Conservation (phyloP, 2,329 filamentous ascomycete species). For the Fusarium robinianum region DNA sequence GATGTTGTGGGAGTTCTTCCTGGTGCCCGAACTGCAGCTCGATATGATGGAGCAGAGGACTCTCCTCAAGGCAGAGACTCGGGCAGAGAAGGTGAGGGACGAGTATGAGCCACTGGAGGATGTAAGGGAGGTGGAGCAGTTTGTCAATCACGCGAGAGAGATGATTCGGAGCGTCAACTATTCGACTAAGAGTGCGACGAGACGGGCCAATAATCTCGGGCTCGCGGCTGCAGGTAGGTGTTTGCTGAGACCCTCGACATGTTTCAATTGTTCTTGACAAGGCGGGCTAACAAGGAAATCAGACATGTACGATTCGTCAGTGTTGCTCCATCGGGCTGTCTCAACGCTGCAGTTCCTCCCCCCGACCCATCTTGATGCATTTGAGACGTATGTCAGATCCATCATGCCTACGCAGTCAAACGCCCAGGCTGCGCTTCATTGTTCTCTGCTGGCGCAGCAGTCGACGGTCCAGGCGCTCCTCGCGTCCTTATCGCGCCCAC, state of each 20-base stretch:
- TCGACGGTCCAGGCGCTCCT: conserved; percentile 83
- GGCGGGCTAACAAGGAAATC: conserved; percentile 36
- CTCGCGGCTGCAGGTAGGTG: conserved; percentile 63
- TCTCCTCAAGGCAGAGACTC: conserved; percentile 80
- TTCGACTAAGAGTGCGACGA: conserved; percentile 79
- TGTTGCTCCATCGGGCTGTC: conserved; percentile 57
- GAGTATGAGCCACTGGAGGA: conserved; percentile 86
- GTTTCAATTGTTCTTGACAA: conserved; percentile 18
- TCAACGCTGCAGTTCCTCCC: conserved; percentile 70
- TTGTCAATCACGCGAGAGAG: conserved; percentile 87
- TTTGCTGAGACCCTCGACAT: background rate
- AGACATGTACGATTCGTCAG: conserved; percentile 72
- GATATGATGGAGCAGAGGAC: conserved; percentile 90
- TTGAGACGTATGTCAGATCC: conserved; percentile 71
- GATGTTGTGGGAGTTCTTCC: conserved; percentile 98
- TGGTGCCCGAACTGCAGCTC: conserved; percentile 90
- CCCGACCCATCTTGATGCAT: conserved; percentile 66
- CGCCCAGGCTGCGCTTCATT: conserved; percentile 74
- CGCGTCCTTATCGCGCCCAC: conserved; percentile 75
- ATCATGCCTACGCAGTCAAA: conserved; percentile 71
- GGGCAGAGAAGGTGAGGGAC: conserved; percentile 82
- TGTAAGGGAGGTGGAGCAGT: conserved; percentile 86
- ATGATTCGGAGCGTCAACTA: conserved; percentile 85
- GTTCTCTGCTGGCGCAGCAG: conserved; percentile 77
- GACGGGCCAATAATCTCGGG: conserved; percentile 75